These are phyloP conservation scores for Fulvia fulva DNA, from an alignment of 2,329 filamentous ascomycete species.

Conservation along the genomic window DNA sequence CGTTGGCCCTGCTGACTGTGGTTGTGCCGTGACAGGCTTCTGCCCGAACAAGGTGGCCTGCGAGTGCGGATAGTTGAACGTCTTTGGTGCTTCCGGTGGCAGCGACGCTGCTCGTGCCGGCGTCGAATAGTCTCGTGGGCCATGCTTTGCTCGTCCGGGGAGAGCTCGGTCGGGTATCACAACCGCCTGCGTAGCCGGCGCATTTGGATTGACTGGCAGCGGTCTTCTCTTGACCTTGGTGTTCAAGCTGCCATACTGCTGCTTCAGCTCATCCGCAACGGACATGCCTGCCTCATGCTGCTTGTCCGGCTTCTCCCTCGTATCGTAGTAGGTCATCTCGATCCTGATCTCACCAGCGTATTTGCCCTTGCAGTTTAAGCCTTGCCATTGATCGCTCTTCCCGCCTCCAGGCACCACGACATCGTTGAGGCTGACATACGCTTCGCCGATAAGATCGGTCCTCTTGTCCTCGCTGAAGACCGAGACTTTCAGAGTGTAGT, in stretches of 20 bases:
- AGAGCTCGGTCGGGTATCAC: conserved; percentile 23
- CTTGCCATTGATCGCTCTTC: conserved; percentile 92
- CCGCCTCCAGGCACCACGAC: conserved; percentile 83
- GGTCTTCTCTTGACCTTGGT: conserved; percentile 70
- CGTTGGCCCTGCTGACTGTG: conserved; percentile 6
- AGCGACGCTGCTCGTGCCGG: conserved; percentile 26
- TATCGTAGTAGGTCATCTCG: conserved; percentile 95
- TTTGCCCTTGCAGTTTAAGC: conserved; percentile 80
- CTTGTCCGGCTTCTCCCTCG: conserved; percentile 75
- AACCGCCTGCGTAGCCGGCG: conserved; percentile 22
- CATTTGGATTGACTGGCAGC: conserved; percentile 71
- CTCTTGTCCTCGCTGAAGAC: conserved; percentile 98
- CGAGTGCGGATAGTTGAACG: conserved; percentile 24
- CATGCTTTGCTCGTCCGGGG: conserved; percentile 33
- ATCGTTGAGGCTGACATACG: conserved; percentile 77
- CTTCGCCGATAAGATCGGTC: conserved; percentile 92
- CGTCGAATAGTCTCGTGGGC: conserved; percentile 28
- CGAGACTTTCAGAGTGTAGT: conserved; percentile 90
- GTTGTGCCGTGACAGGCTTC: conserved; percentile 7
- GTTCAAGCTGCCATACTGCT: conserved; percentile 20
- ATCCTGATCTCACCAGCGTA: conserved; percentile 93
- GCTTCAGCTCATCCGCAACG: conserved; percentile 26
- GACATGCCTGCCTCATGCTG: conserved; percentile 46
- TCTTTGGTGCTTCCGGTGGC: conserved; percentile 22
- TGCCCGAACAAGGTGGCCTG: conserved; percentile 20